Evolutionary conservation across 345 rosid genomes (phyloP), one percentile per base, ranked within the genome.

Genomic region (Anastatica hierochuntica): DNA sequence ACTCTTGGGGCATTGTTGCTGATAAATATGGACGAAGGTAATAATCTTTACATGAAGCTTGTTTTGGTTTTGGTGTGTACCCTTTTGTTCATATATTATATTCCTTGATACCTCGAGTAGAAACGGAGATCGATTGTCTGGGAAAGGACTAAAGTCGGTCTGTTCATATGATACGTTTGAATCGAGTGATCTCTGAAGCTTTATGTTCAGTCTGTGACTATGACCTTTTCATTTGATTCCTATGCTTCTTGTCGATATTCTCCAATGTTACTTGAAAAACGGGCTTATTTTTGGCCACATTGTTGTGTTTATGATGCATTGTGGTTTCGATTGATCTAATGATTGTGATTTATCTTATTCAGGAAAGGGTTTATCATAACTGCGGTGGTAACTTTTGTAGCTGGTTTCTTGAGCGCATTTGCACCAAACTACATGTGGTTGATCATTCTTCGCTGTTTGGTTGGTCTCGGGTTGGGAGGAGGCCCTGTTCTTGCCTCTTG

Each of bases 381-480:
- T 33, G 96, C 95, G 5, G 23, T 77, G 42, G 77, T 86, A 48
- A 90, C 97, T 38, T 69, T 81, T 51, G 71, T 39, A 40, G 86
- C 96, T 60, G 97, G 97, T 59, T 71, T 86, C 58, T 57, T 90
- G 47, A 90, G 97, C 69, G 71, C 94, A 7, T 76, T 90, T 37
- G 44, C 96, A 53, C 88, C 85, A 4, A 90, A 74, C 68, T 90
- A 86, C 63, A 42, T 27, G 49, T 58, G 68, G 15, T 60, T 90
- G 63, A 29, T 86, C 55, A 49, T 72, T 60, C 69, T 78, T 26
- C 88, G 97, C 17, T 77, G 79, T 61, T 70, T 90, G 20, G 96
- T 90, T 58, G 97, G 97, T 60, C 75, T 90, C 44, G 97, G 97
- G 24, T 52, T 90, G 55, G 97, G 97, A 64, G 96, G 97, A 20